phyloP scores from a whole-genome alignment of 2,329 filamentous ascomycete genomes.

The Cladophialophora carrionii region DNA sequence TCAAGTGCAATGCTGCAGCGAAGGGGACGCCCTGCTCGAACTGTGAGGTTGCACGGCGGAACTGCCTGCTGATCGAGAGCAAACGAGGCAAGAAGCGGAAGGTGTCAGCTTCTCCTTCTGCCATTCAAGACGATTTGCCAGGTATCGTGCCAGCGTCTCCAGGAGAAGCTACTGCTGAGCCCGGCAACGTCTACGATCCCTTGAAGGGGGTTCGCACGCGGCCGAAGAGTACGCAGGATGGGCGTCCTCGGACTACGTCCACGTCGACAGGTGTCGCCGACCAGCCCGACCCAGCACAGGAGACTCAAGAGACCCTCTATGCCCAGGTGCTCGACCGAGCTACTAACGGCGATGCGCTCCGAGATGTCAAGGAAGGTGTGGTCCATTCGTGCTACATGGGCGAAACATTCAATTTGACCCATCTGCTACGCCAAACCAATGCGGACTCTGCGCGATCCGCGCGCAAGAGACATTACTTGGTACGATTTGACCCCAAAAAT shows the following conservation, averaged over 20 bases:
- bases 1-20: conserved; percentile 39
- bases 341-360: conserved; percentile 15
- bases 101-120: conserved; percentile 22
- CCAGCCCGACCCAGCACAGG: conserved; percentile 20
- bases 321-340: conserved; percentile 31
- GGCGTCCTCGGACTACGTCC: conserved; percentile 6
- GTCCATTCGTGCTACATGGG: conserved; percentile 33
- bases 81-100: conserved; percentile 38
- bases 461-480: conserved; percentile 30
- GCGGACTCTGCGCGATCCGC: conserved; percentile 23
- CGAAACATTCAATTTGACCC: conserved; percentile 34
- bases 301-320: conserved; percentile 29
- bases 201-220: conserved; percentile 21
- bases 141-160: conserved; percentile 13
- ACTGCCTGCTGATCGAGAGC: conserved; percentile 39
- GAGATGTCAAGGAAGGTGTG: conserved; percentile 28
- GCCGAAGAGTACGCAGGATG: conserved; percentile 12
- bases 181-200: conserved; percentile 30
- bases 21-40: conserved; percentile 38
- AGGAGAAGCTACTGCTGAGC: conserved; percentile 2
- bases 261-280: conserved; percentile 22
- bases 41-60: conserved; percentile 32
- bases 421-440: conserved; percentile 35
- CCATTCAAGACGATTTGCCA: conserved; percentile 16
- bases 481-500: conserved; percentile 31